Percentiles rank a stretch among this genome's conserved stretches.
Evolutionary conservation across 495 filamentous ascomycete genomes (phyloP).

Genomic region (Aspergillus hancockii): DNA sequence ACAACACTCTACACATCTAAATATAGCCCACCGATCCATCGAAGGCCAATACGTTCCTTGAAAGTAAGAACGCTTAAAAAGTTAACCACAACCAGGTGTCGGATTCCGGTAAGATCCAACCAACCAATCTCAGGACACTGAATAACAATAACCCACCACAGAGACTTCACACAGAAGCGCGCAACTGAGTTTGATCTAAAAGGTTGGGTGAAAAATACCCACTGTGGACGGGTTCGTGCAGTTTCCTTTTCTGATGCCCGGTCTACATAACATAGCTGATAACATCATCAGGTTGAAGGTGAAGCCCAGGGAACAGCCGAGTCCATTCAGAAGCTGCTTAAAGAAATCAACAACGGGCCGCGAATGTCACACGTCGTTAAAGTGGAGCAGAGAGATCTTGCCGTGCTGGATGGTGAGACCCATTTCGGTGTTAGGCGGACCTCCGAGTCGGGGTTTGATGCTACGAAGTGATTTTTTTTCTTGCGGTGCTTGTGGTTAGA

Average conservation of each 20-base stretch:
- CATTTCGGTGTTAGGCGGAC: constrained; percentile 57
- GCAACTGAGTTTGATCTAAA: constrained; percentile 66
- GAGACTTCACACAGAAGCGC: constrained; percentile 69
- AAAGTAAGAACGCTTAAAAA: not conserved
- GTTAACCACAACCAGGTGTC: constrained; percentile 54
- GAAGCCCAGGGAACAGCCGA: constrained; percentile 78
- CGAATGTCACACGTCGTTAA: constrained; percentile 65
- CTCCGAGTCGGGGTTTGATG: constrained; percentile 31
- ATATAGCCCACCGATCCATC: not conserved
- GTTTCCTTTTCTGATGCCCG: not conserved
- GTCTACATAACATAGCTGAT: constrained; percentile 5
- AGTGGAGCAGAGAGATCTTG: constrained; percentile 67
- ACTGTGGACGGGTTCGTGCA: constrained; percentile 62
- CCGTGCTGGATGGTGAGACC: constrained; percentile 60
- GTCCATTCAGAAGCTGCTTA: constrained; percentile 65
- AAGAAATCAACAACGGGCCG: constrained; percentile 76
- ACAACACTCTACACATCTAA: not conserved
- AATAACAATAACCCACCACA: constrained; percentile 26
- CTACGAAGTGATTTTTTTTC: constrained; percentile 4
- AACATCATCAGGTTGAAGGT: constrained; percentile 68
- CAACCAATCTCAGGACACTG: not conserved
- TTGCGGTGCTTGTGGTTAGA: not conserved
- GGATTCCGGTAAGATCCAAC: constrained; percentile 61
- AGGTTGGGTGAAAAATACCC: constrained; percentile 78
- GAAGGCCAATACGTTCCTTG: not conserved